Evolutionary conservation across 1,284 basidiomycete genomes (phyloP), one percentile per base, ranked within the genome.

Genomic region (Pseudozyma thailandica): DNA sequence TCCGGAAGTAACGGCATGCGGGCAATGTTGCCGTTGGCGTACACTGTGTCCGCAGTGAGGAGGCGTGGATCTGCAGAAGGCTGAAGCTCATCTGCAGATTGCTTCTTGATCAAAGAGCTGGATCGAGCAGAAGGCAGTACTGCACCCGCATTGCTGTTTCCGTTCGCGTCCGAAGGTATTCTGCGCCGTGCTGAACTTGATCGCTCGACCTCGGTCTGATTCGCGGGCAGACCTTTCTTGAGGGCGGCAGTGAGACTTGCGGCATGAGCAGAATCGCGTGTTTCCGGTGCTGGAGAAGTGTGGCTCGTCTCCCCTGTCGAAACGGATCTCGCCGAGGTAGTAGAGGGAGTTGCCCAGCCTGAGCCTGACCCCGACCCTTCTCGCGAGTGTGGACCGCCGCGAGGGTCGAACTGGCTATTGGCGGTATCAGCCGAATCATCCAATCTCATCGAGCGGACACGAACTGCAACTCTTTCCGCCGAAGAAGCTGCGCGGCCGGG

Each of bases 11-110:
- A 26, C 2, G 61, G 68, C 53, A 71, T 56, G 31, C 46, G 47
- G 1, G 68, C 68, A 16, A 71, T 71, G 28, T 71, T 71, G 5
- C 68, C 61, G 7, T 71, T 64, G 6, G 61, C 68, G 23, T 60
- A 71, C 6, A 71, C 42, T 0, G 47, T 45, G 9, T 27, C 21
- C 1, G 18, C 23, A 6, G 38, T 15, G 25, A 8, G 16, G 18
- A 25, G 21, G 20, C 44, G 44, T 18, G 46, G 31, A 18, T 55
- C 52, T 1, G 8, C 15, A 15, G 20, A 38, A 26, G 33, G 16
- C 7, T 26, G 37, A 3, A 21, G 13, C 6, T 25, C 46, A 9
- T 38, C 35, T 4, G 37, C 35, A 28, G 18, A 49, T 9, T 25
- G 23, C 31, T 50, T 51, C 4, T 51, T 44, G 7, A 52, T 18